A percentile compares a stretch with the other conserved stretches of the same genome.
Evolutionary conservation across 176 grass and related monocot species (phyloP).

Genomic region (Tuctoria greenei): DNA sequence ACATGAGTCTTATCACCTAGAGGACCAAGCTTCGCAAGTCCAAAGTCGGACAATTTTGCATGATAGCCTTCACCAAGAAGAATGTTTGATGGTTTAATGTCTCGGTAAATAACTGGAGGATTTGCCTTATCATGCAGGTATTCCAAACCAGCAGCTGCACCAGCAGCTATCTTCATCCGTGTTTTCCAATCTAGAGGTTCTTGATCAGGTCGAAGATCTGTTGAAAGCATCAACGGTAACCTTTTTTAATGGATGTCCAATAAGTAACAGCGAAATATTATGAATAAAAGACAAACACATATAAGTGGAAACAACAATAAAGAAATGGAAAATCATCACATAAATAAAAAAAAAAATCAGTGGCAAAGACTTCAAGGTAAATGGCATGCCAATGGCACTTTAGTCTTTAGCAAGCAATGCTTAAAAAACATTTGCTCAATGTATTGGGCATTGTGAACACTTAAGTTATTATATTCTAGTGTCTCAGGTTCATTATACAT

Average conservation of each 20-base stretch:
- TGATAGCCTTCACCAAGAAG: conserved; percentile 69
- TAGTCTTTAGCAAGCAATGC: not conserved
- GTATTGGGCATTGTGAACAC: not conserved
- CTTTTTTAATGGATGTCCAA: not conserved
- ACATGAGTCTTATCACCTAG: conserved; percentile 81
- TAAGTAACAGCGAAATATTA: conserved; percentile 5
- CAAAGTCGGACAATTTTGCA: conserved; percentile 79
- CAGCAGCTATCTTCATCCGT: conserved; percentile 77
- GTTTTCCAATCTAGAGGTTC: conserved; percentile 69
- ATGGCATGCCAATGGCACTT: not conserved
- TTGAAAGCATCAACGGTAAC: conserved; percentile 8
- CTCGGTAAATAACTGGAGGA: conserved; percentile 75
- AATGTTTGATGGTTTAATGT: conserved; percentile 87
- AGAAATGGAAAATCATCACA: conserved; percentile 19
- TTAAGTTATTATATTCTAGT: not conserved
- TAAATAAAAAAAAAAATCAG: conserved; percentile 1
- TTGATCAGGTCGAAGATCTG: conserved; percentile 58
- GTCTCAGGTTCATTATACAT: not conserved
- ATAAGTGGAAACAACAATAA: conserved; percentile 8
- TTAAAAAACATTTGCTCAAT: not conserved
- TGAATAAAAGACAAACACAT: not conserved
- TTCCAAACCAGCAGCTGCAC: conserved; percentile 73
- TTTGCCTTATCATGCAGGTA: conserved; percentile 65
- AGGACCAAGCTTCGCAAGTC: conserved; percentile 82
- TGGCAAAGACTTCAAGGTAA: not conserved